These are phyloP conservation scores for Didymella exigua DNA, from an alignment of 2,329 filamentous ascomycete species.

Conservation along the genomic window DNA sequence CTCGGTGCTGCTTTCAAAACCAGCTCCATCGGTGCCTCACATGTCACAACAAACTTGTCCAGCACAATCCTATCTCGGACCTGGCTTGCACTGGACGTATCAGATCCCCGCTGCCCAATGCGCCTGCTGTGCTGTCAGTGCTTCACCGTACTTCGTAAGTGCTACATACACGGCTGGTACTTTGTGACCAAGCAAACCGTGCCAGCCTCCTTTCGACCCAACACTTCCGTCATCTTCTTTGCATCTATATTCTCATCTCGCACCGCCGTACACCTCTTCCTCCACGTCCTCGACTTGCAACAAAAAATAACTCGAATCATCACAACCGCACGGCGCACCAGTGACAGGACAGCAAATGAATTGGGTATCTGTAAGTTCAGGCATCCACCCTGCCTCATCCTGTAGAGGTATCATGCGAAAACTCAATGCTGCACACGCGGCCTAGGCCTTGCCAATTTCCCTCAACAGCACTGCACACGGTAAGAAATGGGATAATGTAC, in stretches of 20 bases:
- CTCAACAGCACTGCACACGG: background rate
- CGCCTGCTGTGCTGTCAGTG: background rate
- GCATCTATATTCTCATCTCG: too few relatives aligned
- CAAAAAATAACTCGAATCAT: too few relatives aligned
- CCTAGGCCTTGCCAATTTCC: conserved; percentile 17
- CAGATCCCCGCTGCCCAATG: background rate
- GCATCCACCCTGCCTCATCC: conserved; percentile 11
- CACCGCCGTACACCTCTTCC: too few relatives aligned
- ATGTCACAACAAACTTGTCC: background rate
- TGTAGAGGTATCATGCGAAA: conserved; percentile 23
- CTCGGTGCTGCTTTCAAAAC: too few relatives aligned
- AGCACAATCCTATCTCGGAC: background rate
- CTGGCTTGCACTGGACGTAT: background rate
- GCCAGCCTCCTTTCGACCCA: too few relatives aligned
- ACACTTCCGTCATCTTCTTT: too few relatives aligned
- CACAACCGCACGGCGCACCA: too few relatives aligned
- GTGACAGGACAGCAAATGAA: conserved; percentile 4
- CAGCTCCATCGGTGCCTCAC: background rate
- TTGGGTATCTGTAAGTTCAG: conserved; percentile 16
- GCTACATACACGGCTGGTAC: background rate
- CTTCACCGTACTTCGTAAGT: background rate
- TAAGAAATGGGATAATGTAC: conserved; percentile 13
- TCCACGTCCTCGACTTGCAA: too few relatives aligned
- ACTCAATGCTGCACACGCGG: conserved; percentile 7
- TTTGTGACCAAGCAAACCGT: background rate